A percentile compares a stretch with the other conserved stretches of the same genome.
These are phyloP conservation scores for Neocatenulostroma microsporum DNA, from an alignment of 2,329 filamentous ascomycete genomes.

Conservation along the genomic window DNA sequence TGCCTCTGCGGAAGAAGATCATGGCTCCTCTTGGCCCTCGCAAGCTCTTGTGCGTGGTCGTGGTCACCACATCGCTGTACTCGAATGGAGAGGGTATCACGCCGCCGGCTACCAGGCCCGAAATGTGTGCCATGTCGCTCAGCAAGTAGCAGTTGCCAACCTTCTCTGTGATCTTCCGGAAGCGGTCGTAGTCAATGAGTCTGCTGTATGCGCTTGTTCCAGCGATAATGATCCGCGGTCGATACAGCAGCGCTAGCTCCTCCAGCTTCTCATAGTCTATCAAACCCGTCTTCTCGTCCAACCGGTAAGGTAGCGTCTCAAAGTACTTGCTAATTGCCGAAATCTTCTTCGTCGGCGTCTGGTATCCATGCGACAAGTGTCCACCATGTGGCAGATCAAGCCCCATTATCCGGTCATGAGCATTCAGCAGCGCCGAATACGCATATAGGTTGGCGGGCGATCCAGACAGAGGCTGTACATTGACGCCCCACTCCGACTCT, in stretches of 20 bases:
- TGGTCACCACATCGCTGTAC: constrained; percentile 90
- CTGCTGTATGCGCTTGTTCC: constrained; percentile 95
- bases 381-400: constrained; percentile 90
- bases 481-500: constrained; percentile 87
- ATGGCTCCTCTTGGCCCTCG: constrained; percentile 91
- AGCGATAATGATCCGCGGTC: constrained; percentile 91
- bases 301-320: constrained; percentile 90
- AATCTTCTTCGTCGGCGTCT: constrained; percentile 93
- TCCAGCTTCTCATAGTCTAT: constrained; percentile 94
- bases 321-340: constrained; percentile 99
- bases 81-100: constrained; percentile 85
- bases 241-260: constrained; percentile 77
- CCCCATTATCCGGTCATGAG: constrained; percentile 94
- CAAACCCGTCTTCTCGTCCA: constrained; percentile 80
- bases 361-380: constrained; percentile 94
- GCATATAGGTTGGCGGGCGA: constrained; percentile 96
- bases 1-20: constrained; percentile 96
- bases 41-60: constrained; percentile 95
- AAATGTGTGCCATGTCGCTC: constrained; percentile 96
- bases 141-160: constrained; percentile 73
- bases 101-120: constrained; percentile 83
- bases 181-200: constrained; percentile 87
- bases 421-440: constrained; percentile 94
- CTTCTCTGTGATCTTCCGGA: constrained; percentile 86
- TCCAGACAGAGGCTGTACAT: constrained; percentile 67